Conservation (phyloP, 371 early-diverging fungal species). For the Mortierella sp. region DNA sequence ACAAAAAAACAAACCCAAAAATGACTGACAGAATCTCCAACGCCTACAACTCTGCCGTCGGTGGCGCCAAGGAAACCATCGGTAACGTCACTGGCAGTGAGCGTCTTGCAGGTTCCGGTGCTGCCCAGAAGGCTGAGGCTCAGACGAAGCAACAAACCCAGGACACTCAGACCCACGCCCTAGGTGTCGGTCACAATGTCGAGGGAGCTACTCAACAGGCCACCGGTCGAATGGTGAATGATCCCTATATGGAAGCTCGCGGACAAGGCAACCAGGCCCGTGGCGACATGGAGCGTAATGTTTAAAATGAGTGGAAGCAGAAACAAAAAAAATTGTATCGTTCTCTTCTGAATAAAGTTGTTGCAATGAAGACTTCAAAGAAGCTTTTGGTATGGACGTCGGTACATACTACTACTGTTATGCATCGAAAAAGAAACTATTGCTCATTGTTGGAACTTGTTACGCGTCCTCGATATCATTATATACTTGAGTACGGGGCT, state of each 20-base stretch:
- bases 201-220: conserved; percentile 32
- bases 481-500: conserved; percentile 9
- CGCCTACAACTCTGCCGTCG: conserved; percentile 43
- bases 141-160: conserved; percentile 13
- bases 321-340: too few relatives aligned
- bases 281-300: conserved; percentile 37
- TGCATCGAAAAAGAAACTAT: too few relatives aligned
- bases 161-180: conserved; percentile 32
- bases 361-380: too few relatives aligned
- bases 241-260: conserved; percentile 23
- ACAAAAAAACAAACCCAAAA: conserved; percentile 11
- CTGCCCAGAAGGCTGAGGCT: conserved; percentile 28
- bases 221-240: conserved; percentile 16
- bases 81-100: conserved; percentile 8
- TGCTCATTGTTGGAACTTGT: too few relatives aligned
- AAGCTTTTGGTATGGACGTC: too few relatives aligned
- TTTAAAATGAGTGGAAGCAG: too few relatives aligned
- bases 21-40: conserved; percentile 42
- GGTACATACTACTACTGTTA: too few relatives aligned
- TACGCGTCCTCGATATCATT: conserved; percentile 27
- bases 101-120: conserved; percentile 21
- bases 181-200: conserved; percentile 37
- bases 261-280: conserved; percentile 40
- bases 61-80: conserved; percentile 19
- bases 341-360: too few relatives aligned